Evolutionary conservation across 179 eudicot genomes (phyloP).

Genomic region (Spergularia azorica): DNA sequence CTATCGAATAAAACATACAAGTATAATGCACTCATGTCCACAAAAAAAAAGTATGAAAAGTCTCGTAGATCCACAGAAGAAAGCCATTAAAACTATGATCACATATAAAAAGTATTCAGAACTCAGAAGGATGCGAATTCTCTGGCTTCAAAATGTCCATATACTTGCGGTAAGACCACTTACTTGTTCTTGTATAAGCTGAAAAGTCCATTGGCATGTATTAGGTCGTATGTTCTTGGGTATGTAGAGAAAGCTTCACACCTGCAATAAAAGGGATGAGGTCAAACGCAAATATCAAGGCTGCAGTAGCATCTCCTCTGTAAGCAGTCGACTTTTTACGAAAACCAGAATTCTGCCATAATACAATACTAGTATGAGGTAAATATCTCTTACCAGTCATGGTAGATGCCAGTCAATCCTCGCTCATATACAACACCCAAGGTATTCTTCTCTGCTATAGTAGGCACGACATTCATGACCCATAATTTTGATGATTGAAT

Average conservation of each 20-base stretch:
- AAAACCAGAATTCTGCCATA: neutral
- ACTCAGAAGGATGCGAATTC: neutral
- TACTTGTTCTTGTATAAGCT: constrained; percentile 78
- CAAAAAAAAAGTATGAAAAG: neutral
- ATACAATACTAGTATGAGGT: constrained; percentile 2
- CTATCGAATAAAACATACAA: neutral
- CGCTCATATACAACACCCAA: constrained; percentile 74
- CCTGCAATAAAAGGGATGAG: constrained; percentile 40
- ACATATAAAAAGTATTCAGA: neutral
- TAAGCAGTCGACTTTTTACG: neutral
- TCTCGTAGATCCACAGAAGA: neutral
- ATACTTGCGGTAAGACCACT: constrained; percentile 26
- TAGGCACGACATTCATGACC: constrained; percentile 92
- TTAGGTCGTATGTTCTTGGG: constrained; percentile 86
- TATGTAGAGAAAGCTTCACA: constrained; percentile 91
- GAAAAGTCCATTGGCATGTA: constrained; percentile 77
- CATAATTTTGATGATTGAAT: constrained; percentile 67
- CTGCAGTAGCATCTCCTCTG: neutral
- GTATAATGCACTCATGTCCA: neutral
- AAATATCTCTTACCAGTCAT: constrained; percentile 62
- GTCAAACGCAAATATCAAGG: constrained; percentile 3
- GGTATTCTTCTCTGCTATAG: constrained; percentile 63
- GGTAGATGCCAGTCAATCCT: constrained; percentile 81
- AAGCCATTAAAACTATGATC: neutral
- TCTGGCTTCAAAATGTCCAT: constrained; percentile 1